phyloP scores from a whole-genome alignment of 108 stramenopile species.

The Seminavis robusta region DNA sequence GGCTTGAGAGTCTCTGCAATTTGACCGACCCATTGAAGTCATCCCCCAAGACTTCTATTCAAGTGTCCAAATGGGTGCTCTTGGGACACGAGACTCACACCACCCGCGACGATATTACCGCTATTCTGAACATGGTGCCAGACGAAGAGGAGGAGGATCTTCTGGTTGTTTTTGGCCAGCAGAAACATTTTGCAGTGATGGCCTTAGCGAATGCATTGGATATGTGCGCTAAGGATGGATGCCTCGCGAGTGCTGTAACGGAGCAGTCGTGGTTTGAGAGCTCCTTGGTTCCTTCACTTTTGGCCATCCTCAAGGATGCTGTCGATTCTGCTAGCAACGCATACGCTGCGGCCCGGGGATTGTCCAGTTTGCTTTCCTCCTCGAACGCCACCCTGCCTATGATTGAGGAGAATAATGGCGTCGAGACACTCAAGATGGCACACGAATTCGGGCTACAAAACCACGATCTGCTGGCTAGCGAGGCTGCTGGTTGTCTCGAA shows the following conservation, averaged over 20 bases:
- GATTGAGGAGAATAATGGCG: constrained; percentile 32
- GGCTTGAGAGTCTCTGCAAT: constrained; percentile 56
- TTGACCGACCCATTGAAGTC: constrained; percentile 62
- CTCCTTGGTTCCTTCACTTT: constrained; percentile 47
- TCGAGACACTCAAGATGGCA: constrained; percentile 38
- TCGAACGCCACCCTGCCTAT: constrained; percentile 23
- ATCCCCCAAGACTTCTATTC: constrained; percentile 29
- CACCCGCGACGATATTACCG: constrained; percentile 29
- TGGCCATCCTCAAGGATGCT: constrained; percentile 47
- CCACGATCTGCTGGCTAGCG: constrained; percentile 56
- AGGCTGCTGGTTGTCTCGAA: constrained; percentile 35
- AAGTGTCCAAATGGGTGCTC: constrained; percentile 50
- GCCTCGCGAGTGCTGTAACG: constrained; percentile 25
- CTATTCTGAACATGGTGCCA: constrained; percentile 31
- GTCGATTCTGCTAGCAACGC: constrained; percentile 52
- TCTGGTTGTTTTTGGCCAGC: constrained; percentile 21
- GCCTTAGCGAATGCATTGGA: constrained; percentile 53
- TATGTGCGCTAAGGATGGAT: constrained; percentile 33
- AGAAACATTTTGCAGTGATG: constrained; percentile 45
- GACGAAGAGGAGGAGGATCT: constrained; percentile 20
- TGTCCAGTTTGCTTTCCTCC: constrained; percentile 33
- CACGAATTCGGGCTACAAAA: constrained; percentile 35
- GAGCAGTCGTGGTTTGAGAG: constrained; percentile 51
- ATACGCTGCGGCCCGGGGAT: constrained; percentile 51
- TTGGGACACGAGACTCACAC: constrained; percentile 24